These are phyloP conservation scores for Strobilomyces echinocephalus DNA, from an alignment of 768 basidiomycete species.

Conservation along the genomic window DNA sequence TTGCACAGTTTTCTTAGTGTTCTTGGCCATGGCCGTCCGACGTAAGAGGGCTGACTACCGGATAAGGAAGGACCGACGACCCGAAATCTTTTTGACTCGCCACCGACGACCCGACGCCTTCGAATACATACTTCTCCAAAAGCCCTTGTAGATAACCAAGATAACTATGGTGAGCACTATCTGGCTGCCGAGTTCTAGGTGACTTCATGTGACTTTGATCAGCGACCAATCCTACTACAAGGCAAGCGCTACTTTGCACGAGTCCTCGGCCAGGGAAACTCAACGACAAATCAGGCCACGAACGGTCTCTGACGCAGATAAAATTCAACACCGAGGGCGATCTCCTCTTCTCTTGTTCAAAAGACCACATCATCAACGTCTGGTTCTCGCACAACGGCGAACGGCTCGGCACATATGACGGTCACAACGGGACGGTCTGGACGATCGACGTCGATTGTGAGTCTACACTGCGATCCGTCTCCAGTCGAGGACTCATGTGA, in stretches of 20 bases:
- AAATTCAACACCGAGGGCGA: constrained; percentile 97
- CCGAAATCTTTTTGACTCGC: constrained; percentile 18
- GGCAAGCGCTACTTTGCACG: constrained; percentile 30
- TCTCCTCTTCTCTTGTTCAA: constrained; percentile 91
- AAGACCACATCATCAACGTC: constrained; percentile 92
- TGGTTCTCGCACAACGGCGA: constrained; percentile 99
- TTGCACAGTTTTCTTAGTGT: constrained; percentile 1
- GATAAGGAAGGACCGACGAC: constrained; percentile 19
- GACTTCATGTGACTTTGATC: constrained; percentile 1
- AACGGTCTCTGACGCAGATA: constrained; percentile 95
- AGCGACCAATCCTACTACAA: constrained; percentile 77
- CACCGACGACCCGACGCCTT: neutral
- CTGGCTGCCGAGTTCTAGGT: neutral
- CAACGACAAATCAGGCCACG: constrained; percentile 63
- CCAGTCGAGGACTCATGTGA: neutral
- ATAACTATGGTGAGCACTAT: constrained; percentile 14
- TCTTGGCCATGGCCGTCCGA: constrained; percentile 13
- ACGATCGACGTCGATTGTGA: constrained; percentile 93
- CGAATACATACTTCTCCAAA: neutral
- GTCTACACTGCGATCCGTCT: constrained; percentile 27
- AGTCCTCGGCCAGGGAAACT: constrained; percentile 4
- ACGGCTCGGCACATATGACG: constrained; percentile 92
- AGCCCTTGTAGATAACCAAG: constrained; percentile 1
- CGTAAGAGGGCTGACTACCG: neutral
- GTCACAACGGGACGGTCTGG: constrained; percentile 96